Percentiles rank a stretch among this genome's conserved stretches.
phyloP scores from a whole-genome alignment of 352 stramenopile genomes.

The Pythium apleroticum region DNA sequence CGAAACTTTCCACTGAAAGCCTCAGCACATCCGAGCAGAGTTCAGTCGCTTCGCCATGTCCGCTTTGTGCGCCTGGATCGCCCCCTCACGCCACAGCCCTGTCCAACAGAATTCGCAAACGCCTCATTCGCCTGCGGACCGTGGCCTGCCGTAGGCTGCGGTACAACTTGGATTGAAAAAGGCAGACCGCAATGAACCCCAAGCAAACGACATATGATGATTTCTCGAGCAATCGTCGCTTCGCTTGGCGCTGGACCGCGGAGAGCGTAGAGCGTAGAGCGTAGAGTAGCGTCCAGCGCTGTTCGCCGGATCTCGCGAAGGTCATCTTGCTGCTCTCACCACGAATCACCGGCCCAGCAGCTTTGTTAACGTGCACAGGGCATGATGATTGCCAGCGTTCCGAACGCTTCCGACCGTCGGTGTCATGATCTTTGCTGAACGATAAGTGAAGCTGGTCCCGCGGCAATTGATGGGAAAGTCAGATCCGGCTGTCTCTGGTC shows the following conservation, averaged over 20 bases:
- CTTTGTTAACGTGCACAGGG: neutral
- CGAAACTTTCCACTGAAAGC: neutral
- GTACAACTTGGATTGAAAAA: no score
- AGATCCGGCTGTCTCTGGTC: slow-evolving; percentile 23
- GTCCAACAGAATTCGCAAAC: neutral
- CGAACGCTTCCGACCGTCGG: neutral
- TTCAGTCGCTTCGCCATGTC: neutral
- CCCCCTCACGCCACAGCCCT: neutral
- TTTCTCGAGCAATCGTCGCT: no score
- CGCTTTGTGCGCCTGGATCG: neutral
- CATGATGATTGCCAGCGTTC: neutral
- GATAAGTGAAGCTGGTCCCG: neutral
- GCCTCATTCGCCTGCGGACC: neutral
- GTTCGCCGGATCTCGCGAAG: no score
- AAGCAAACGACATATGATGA: no score
- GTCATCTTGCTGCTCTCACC: no score
- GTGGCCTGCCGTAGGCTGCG: no score
- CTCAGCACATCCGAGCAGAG: neutral
- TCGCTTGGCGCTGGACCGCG: no score
- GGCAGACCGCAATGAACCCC: no score
- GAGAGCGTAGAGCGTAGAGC: no score
- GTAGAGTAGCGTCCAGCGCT: no score
- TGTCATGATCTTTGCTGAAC: neutral
- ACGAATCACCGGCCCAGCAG: neutral
- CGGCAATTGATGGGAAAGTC: slow-evolving; percentile 6